Conservation (phyloP, 129 eudicot genomes). For the Cynara cardunculus region DNA sequence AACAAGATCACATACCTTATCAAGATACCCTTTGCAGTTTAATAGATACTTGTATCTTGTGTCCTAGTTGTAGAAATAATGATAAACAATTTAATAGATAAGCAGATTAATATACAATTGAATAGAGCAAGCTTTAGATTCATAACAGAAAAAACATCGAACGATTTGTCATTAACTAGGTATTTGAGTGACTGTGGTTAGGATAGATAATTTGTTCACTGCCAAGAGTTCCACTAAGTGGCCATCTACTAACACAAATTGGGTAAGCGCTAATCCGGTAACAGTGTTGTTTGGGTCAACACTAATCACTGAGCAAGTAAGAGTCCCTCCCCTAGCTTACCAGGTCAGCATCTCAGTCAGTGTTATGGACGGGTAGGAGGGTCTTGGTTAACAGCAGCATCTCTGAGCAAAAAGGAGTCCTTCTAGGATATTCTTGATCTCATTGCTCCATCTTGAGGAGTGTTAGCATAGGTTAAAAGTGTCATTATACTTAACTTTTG, state of each 20-base stretch:
- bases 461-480: too few species aligned
- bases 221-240: not conserved
- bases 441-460: too few species aligned
- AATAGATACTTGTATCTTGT: slow-evolving; percentile 60
- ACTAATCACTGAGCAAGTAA: too few species aligned
- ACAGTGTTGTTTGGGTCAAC: not conserved
- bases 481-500: too few species aligned
- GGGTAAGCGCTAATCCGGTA: not conserved
- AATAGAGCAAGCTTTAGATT: not conserved
- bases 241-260: not conserved
- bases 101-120: slow-evolving; percentile 1
- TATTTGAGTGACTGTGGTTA: not conserved
- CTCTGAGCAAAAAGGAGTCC: not conserved
- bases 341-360: too few species aligned
- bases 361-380: not conserved
- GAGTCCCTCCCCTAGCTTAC: too few species aligned
- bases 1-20: slow-evolving; percentile 52
- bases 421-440: too few species aligned
- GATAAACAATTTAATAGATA: not conserved
- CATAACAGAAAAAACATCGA: not conserved
- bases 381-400: not conserved
- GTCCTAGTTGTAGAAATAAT: slow-evolving; percentile 49
- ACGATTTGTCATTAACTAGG: not conserved
- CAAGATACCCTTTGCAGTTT: slow-evolving; percentile 70
- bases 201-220: not conserved